phyloP scores from a whole-genome alignment of 2,329 filamentous ascomycete species.

The Fusarium sp. region DNA sequence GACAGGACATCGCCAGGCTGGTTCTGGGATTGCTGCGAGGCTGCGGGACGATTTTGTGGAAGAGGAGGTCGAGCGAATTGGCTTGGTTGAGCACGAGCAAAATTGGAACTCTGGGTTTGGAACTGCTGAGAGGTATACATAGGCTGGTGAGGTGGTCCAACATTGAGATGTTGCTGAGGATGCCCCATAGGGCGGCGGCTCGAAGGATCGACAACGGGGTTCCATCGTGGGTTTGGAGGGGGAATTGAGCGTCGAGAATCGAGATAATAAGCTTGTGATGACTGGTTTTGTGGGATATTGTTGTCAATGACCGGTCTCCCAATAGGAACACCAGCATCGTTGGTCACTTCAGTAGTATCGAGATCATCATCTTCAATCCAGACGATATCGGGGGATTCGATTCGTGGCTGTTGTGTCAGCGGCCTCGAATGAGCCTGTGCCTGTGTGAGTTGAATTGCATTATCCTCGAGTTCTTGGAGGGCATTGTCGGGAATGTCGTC shows the following conservation, averaged over 20 bases:
- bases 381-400: slow-evolving; percentile 56
- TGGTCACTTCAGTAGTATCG: slow-evolving; percentile 69
- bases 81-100: slow-evolving; percentile 54
- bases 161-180: slow-evolving; percentile 31
- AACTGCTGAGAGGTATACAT: slow-evolving; percentile 51
- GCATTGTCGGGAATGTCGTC: slow-evolving; percentile 70
- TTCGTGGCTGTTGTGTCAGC: slow-evolving; percentile 42
- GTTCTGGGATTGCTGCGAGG: slow-evolving; percentile 48
- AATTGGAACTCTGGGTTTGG: slow-evolving; percentile 49
- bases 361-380: slow-evolving; percentile 69
- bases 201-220: slow-evolving; percentile 51
- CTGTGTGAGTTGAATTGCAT: slow-evolving; percentile 73
- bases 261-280: slow-evolving; percentile 41
- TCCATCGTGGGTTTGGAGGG: slow-evolving; percentile 57
- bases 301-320: slow-evolving; percentile 55
- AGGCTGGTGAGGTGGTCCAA: slow-evolving; percentile 38
- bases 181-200: slow-evolving; percentile 37
- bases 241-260: slow-evolving; percentile 49
- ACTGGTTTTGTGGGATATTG: slow-evolving; percentile 52
- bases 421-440: slow-evolving; percentile 44
- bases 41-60: slow-evolving; percentile 42
- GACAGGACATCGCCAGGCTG: slow-evolving; percentile 56
- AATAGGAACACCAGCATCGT: slow-evolving; percentile 60
- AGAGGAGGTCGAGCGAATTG: slow-evolving; percentile 58
- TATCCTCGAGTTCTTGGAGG: slow-evolving; percentile 73